phyloP scores from a whole-genome alignment of 805 yeast genomes.

The Tanozyma kutaoensis region DNA sequence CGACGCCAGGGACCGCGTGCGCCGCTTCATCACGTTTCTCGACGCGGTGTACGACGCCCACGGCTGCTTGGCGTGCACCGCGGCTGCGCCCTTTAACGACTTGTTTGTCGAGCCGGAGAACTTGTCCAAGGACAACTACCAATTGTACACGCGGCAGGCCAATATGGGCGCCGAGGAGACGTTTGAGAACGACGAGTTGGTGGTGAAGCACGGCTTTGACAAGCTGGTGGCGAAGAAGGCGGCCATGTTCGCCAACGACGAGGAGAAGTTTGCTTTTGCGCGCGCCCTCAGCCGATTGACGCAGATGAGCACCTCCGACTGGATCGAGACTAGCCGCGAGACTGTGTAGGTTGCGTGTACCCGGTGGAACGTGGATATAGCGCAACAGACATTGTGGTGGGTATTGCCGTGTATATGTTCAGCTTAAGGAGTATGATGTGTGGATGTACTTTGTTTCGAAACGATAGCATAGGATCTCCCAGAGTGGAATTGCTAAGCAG shows the following conservation, averaged over 20 bases:
- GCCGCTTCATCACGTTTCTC: constrained; percentile 86
- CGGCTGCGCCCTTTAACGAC: constrained; percentile 73
- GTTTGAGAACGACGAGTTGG: constrained; percentile 45
- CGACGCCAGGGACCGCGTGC: constrained; percentile 66
- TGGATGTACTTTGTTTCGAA: too few species aligned
- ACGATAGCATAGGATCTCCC: too few species aligned
- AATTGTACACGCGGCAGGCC: constrained; percentile 25
- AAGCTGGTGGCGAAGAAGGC: constrained; percentile 59
- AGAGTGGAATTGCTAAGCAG: too few species aligned
- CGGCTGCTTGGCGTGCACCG: constrained; percentile 78
- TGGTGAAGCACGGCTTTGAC: constrained; percentile 66
- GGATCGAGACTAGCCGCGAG: constrained; percentile 79
- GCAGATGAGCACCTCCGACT: constrained; percentile 88
- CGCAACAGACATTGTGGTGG: too few species aligned
- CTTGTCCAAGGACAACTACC: constrained; percentile 33
- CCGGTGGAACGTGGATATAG: too few species aligned
- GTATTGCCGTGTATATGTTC: too few species aligned
- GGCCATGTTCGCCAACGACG: constrained; percentile 73
- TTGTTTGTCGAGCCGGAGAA: constrained; percentile 77
- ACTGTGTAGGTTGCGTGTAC: too few species aligned
- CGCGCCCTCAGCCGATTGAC: constrained; percentile 83
- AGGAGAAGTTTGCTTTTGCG: constrained; percentile 93
- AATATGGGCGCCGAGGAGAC: constrained; percentile 23
- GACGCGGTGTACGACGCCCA: constrained; percentile 94
- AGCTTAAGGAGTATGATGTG: too few species aligned